These are phyloP conservation scores for Plantago ovata DNA, from an alignment of 257 asterid genomes.

Conservation along the genomic window DNA sequence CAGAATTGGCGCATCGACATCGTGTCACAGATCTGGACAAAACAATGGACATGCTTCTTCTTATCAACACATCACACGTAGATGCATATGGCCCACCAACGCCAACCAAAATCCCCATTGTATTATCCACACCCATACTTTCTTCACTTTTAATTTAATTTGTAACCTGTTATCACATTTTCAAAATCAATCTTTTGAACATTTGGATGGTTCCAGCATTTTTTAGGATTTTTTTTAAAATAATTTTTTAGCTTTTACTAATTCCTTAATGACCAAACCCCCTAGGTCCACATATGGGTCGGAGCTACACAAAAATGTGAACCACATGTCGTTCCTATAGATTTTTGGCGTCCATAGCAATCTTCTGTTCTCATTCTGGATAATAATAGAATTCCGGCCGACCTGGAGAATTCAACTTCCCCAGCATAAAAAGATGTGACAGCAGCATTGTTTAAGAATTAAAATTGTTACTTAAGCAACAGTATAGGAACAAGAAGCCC, in stretches of 20 bases:
- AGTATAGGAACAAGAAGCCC: too few relatives aligned
- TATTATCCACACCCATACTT: not conserved
- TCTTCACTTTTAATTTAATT: too few relatives aligned
- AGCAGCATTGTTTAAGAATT: not conserved
- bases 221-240: too few relatives aligned
- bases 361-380: not conserved
- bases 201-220: too few relatives aligned
- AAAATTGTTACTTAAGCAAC: not conserved
- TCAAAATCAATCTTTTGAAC: too few relatives aligned
- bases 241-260: too few relatives aligned
- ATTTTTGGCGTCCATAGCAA: not conserved
- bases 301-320: not conserved
- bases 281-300: too few relatives aligned
- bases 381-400: not conserved
- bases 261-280: too few relatives aligned
- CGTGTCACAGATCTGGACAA: conserved; percentile 6
- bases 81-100: not conserved
- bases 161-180: too few relatives aligned
- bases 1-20: conserved; percentile 25
- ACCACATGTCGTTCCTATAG: too few relatives aligned
- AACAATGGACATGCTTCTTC: not conserved
- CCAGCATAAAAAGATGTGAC: not conserved
- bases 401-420: not conserved
- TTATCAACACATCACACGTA: not conserved
- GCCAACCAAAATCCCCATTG: not conserved